These are phyloP conservation scores for Pyrenochaeta sp. DNA, from an alignment of 2,329 filamentous ascomycete species.

Conservation along the genomic window DNA sequence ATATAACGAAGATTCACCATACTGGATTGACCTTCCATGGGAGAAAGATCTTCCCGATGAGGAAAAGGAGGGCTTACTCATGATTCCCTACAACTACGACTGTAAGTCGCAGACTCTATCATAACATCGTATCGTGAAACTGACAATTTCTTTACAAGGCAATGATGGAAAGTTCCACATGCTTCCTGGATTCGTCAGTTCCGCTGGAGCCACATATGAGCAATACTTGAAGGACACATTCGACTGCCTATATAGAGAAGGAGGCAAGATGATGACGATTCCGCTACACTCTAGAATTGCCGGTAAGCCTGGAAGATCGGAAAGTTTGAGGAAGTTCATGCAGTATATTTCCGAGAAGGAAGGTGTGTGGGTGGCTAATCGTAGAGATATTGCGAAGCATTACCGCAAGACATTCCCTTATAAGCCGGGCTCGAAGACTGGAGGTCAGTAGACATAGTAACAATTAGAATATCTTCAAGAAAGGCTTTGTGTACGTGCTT, in stretches of 20 bases:
- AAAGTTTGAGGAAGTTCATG: conserved; percentile 61
- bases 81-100: conserved; percentile 65
- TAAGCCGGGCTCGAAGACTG: conserved; percentile 23
- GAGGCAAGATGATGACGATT: conserved; percentile 64
- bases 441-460: conserved; percentile 4
- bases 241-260: conserved; percentile 63
- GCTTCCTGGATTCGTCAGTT: conserved; percentile 53
- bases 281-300: conserved; percentile 62
- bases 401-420: conserved; percentile 61
- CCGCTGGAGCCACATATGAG: conserved; percentile 51
- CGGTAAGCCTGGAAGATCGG: conserved; percentile 61
- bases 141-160: conserved; percentile 43
- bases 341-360: conserved; percentile 62
- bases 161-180: conserved; percentile 58
- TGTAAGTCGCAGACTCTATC: conserved; percentile 58
- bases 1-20: conserved; percentile 65
- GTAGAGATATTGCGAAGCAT: conserved; percentile 61
- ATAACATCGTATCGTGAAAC: conserved; percentile 58
- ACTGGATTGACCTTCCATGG: conserved; percentile 63
- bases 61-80: conserved; percentile 62
- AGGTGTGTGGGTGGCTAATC: conserved; percentile 63
- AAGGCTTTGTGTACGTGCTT: no score
- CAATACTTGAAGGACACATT: conserved; percentile 62
- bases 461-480: neutral
- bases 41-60: conserved; percentile 53